Base-by-base conservation (phyloP, 192 early-diverging fungal species). In the Coemansia sp. region DNA sequence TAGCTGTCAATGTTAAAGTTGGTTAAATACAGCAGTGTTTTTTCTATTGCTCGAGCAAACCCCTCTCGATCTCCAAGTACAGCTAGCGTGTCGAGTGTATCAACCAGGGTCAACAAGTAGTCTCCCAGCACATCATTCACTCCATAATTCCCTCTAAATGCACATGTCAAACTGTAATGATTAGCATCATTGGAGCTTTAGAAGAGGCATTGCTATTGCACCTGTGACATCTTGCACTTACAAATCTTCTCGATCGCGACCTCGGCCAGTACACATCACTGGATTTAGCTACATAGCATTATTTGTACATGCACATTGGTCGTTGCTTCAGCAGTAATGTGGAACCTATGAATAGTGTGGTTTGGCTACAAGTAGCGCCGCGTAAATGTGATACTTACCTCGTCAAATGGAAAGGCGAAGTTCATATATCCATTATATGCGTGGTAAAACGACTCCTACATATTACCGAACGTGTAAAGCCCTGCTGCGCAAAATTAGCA, bases 111-210 rank as follows among this genome's bases (percentile, higher is more conserved):
- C 48, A 96, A 71, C 4, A 93, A 86, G 68, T 87, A 98, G 82
- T 95, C 92, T 4, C 96, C 96, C 20, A 98, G 74, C n/a, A 97
- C 93, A 66, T 98, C 96, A 66, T 97, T 98, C 42, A 93, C 66
- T 64, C 64, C 60, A 21, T 65, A 68, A 49, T 69, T 72, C 10
- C 26, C 19, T 37, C 67, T 69, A 68, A 11, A 52, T 26, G 23
- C 21, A 38, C 31, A 17, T 23, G 37, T 9, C 34, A 19, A 38
- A 19, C 31, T 31, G 31, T 31, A 31, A 31, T 31, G 31, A 31
- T 31, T 31, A 31, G 31, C 31, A 31, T 31, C 25, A 6, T 31
- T 31, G 1, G 7, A 31, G 0, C 6, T 31, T 31, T 31, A 57
- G 19, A 42, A 14, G 3, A 15, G 40, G 5, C 40, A n/a, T 42